These are phyloP conservation scores for Schwanniomyces vanrijiae DNA, from an alignment of 805 yeast species.

Conservation along the genomic window DNA sequence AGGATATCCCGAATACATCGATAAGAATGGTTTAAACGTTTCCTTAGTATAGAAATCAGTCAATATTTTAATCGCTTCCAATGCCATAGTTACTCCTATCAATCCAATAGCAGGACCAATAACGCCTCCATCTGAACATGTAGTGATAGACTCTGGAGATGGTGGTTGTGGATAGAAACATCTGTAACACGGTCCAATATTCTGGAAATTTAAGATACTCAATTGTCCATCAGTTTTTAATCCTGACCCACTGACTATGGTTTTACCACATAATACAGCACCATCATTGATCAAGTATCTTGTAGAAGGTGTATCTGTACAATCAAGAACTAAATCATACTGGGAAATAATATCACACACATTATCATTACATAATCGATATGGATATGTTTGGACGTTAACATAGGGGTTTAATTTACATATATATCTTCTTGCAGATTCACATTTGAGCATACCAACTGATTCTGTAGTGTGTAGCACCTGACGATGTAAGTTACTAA, in stretches of 20 bases:
- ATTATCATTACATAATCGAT: slow-evolving; percentile 52
- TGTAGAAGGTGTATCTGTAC: slow-evolving; percentile 90
- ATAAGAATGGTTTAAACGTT: slow-evolving; percentile 65
- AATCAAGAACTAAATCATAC: slow-evolving; percentile 83
- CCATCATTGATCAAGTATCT: slow-evolving; percentile 87
- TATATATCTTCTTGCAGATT: slow-evolving; percentile 66
- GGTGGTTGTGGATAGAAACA: slow-evolving; percentile 94
- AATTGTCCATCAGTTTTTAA: slow-evolving; percentile 90
- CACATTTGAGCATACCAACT: slow-evolving; percentile 73
- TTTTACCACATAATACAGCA: slow-evolving; percentile 63
- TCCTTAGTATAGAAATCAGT: slow-evolving; percentile 50
- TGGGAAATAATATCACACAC: slow-evolving; percentile 59
- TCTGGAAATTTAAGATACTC: slow-evolving; percentile 63
- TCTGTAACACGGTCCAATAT: slow-evolving; percentile 86
- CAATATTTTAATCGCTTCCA: slow-evolving; percentile 78
- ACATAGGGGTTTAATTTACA: slow-evolving; percentile 68
- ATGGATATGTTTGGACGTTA: slow-evolving; percentile 49
- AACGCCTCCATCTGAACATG: slow-evolving; percentile 93
- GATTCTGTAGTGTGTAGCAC: slow-evolving; percentile 67
- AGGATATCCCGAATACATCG: slow-evolving; percentile 67
- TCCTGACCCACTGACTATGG: slow-evolving; percentile 91
- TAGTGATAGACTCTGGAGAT: slow-evolving; percentile 72
- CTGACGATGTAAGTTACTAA: slow-evolving; percentile 87
- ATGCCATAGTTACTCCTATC: slow-evolving; percentile 85
- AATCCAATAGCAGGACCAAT: slow-evolving; percentile 95